A percentile compares a stretch with the other conserved stretches of the same genome.
phyloP scores from a whole-genome alignment of 371 early-diverging fungal species.

The Encephalitozoon hellem region DNA sequence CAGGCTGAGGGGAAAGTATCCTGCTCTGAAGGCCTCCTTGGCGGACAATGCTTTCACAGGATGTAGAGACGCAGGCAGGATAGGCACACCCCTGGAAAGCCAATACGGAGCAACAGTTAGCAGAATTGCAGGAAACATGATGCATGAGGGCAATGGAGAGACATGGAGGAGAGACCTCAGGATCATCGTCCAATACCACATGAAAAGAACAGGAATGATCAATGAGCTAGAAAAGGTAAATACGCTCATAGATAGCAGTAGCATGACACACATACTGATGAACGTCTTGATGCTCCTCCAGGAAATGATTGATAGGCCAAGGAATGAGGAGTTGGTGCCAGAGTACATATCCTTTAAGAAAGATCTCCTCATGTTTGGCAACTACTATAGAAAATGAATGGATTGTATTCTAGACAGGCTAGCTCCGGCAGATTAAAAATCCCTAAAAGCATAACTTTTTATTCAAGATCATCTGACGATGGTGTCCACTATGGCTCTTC shows the following conservation, averaged over 20 bases:
- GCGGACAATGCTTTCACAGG: neutral
- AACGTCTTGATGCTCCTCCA: neutral
- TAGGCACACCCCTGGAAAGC: neutral
- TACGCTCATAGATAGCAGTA: neutral
- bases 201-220: neutral
- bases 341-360: neutral
- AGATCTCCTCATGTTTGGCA: neutral
- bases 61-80: neutral
- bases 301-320: neutral
- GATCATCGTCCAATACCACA: neutral
- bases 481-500: slow-evolving; percentile 18
- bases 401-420: neutral
- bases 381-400: neutral
- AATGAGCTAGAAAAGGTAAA: neutral
- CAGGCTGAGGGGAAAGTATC: neutral
- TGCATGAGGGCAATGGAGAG: neutral
- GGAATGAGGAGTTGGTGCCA: neutral
- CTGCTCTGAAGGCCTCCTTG: neutral
- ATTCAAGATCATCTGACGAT: neutral
- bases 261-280: neutral
- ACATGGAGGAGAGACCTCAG: neutral
- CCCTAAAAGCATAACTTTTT: neutral
- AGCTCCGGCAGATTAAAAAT: neutral
- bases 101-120: neutral
- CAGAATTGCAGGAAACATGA: neutral